phyloP scores from a whole-genome alignment of 2,329 filamentous ascomycete species.

The Colletotrichum ledebouriae region DNA sequence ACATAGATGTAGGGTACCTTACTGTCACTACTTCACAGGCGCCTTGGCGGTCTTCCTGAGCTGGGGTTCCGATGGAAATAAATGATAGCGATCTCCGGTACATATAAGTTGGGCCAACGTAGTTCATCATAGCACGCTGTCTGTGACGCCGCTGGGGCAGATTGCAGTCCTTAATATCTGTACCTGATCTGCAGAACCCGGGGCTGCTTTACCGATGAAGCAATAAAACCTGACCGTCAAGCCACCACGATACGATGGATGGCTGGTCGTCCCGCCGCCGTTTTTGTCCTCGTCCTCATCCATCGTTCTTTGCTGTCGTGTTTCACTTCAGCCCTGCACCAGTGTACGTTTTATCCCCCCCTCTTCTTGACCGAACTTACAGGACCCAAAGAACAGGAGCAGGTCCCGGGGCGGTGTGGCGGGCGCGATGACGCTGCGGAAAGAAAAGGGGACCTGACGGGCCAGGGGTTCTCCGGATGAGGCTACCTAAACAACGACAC shows the following conservation, averaged over 20 bases:
- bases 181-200: not conserved
- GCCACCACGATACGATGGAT: conserved; percentile 25
- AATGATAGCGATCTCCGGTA: conserved; percentile 18
- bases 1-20: not conserved
- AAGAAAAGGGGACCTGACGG: conserved; percentile 15
- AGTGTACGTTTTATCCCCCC: not conserved
- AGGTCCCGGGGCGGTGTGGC: conserved; percentile 25
- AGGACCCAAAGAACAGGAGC: not conserved
- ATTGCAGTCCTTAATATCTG: conserved; percentile 2
- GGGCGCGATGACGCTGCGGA: conserved; percentile 20
- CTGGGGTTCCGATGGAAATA: conserved; percentile 13
- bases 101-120: conserved; percentile 9
- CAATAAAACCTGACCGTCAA: conserved; percentile 6
- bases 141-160: not conserved
- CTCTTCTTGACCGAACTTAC: not conserved
- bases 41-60: conserved; percentile 13
- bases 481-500: conserved; percentile 36
- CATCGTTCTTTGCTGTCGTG: conserved; percentile 2
- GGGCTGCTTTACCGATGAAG: not conserved
- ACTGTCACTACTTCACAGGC: conserved; percentile 2
- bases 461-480: conserved; percentile 31
- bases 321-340: conserved; percentile 27
- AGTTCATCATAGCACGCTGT: conserved; percentile 7
- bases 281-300: conserved; percentile 10
- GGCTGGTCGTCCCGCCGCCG: conserved; percentile 15